Evolutionary conservation across 768 basidiomycete species (phyloP).

Genomic region (Serendipita vermifera): DNA sequence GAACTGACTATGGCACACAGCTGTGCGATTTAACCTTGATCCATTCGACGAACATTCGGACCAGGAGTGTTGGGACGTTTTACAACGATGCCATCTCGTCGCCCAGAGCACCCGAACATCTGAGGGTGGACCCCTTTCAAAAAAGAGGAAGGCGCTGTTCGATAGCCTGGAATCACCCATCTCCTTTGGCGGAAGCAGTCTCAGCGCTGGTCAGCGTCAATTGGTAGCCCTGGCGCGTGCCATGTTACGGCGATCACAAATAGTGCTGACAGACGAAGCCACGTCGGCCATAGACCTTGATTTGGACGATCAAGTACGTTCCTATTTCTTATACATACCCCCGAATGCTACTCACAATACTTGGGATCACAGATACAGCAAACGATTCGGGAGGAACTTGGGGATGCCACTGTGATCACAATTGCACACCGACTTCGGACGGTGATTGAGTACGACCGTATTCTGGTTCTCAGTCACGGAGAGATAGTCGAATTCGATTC

Average conservation of each 20-base stretch:
- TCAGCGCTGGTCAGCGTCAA: constrained; percentile 71
- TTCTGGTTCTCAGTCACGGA: constrained; percentile 45
- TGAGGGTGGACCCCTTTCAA: constrained; percentile 17
- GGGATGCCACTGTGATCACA: constrained; percentile 60
- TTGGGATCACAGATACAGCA: constrained; percentile 40
- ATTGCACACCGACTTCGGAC: constrained; percentile 74
- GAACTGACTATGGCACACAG: constrained; percentile 17
- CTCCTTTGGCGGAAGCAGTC: constrained; percentile 39
- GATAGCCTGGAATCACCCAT: constrained; percentile 47
- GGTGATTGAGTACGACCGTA: constrained; percentile 59
- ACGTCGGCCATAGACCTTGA: constrained; percentile 61
- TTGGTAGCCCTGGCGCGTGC: constrained; percentile 59
- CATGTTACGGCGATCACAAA: constrained; percentile 45
- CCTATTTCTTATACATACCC: not conserved
- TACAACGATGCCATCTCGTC: constrained; percentile 51
- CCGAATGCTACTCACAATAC: not conserved
- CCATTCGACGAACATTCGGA: constrained; percentile 46
- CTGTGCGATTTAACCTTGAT: constrained; percentile 59
- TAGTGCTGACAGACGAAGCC: constrained; percentile 68
- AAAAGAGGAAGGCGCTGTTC: constrained; percentile 10
- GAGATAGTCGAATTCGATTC: constrained; percentile 64
- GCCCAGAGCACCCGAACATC: constrained; percentile 24
- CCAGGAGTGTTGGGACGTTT: constrained; percentile 50
- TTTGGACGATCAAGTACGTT: constrained; percentile 49
- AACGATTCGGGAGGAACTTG: constrained; percentile 61